Percentiles rank a stretch among this genome's conserved stretches.
These are phyloP conservation scores for Parietaria judaica DNA, from an alignment of 306 rosid species.

Conservation along the genomic window DNA sequence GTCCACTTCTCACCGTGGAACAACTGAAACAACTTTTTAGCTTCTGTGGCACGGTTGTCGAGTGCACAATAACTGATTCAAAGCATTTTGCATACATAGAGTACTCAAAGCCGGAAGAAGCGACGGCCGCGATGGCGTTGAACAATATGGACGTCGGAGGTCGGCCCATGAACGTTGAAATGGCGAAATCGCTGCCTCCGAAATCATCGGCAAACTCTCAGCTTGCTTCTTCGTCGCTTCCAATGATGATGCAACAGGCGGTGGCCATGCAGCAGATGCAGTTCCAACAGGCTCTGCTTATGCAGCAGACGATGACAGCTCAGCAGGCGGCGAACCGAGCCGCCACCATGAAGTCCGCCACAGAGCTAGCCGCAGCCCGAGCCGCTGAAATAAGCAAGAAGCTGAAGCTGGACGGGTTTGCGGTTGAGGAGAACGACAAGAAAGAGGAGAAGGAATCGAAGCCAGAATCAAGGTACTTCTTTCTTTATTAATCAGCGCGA, in stretches of 20 bases:
- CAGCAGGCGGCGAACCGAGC: constrained; percentile 96
- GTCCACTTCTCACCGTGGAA: constrained; percentile 92
- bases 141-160: constrained; percentile 97
- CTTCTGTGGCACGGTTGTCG: constrained; percentile 93
- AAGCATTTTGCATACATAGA: constrained; percentile 99
- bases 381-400: constrained; percentile 97
- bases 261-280: constrained; percentile 99
- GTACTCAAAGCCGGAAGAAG: constrained; percentile 90
- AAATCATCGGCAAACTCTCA: constrained; percentile 54
- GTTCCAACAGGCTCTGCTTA: constrained; percentile 92
- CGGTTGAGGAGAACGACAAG: constrained; percentile 34
- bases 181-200: constrained; percentile 94
- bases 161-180: constrained; percentile 96
- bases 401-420: constrained; percentile 67
- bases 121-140: constrained; percentile 84
- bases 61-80: constrained; percentile 86
- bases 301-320: constrained; percentile 93
- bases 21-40: constrained; percentile 92
- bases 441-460: constrained; percentile 39
- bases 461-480: constrained; percentile 62
- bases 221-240: constrained; percentile 73
- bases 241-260: constrained; percentile 99
- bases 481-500: neutral
- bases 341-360: constrained; percentile 93
- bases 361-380: constrained; percentile 96